Evolutionary conservation across 2,329 filamentous ascomycete species (phyloP).

Genomic region (Aspergillus awamori): DNA sequence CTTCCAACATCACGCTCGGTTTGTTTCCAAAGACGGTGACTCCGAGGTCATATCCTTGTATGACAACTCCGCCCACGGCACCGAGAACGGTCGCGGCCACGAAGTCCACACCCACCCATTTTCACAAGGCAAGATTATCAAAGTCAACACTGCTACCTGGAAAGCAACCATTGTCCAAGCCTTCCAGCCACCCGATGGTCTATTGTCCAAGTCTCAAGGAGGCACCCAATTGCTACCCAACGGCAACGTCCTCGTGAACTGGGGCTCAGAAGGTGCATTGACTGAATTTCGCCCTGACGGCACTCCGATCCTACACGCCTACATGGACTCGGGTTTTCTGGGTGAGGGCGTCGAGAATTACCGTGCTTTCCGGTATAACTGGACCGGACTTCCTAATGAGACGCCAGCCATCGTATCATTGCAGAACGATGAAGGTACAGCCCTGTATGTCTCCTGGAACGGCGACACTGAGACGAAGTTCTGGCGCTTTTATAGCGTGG

Average conservation of each 20-base stretch:
- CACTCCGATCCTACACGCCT: conserved; percentile 11
- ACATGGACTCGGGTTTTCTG: conserved; percentile 39
- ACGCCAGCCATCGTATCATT: conserved; percentile 35
- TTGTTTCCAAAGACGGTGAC: conserved; percentile 28
- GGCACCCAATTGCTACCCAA: conserved; percentile 36
- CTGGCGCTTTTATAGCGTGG: conserved; percentile 10
- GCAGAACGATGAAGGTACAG: neutral
- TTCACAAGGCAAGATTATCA: no score
- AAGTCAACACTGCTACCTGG: no score
- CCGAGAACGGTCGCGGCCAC: conserved; percentile 30
- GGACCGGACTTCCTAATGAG: conserved; percentile 32
- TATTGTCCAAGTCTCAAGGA: conserved; percentile 35
- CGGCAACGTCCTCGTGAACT: conserved; percentile 39
- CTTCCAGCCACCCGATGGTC: conserved; percentile 32
- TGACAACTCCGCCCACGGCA: conserved; percentile 33
- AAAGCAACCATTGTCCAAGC: no score
- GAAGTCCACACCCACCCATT: conserved; percentile 22
- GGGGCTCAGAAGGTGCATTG: conserved; percentile 38
- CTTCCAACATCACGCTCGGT: conserved; percentile 39
- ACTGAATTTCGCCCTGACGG: conserved; percentile 37
- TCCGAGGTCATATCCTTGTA: conserved; percentile 32
- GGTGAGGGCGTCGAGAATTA: conserved; percentile 40
- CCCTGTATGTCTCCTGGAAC: neutral
- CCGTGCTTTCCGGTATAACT: conserved; percentile 42
- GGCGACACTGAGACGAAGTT: neutral